A percentile compares a stretch with the other conserved stretches of the same genome.
phyloP scores from a whole-genome alignment of 495 filamentous ascomycete species.

The Aspergillus indologenus region DNA sequence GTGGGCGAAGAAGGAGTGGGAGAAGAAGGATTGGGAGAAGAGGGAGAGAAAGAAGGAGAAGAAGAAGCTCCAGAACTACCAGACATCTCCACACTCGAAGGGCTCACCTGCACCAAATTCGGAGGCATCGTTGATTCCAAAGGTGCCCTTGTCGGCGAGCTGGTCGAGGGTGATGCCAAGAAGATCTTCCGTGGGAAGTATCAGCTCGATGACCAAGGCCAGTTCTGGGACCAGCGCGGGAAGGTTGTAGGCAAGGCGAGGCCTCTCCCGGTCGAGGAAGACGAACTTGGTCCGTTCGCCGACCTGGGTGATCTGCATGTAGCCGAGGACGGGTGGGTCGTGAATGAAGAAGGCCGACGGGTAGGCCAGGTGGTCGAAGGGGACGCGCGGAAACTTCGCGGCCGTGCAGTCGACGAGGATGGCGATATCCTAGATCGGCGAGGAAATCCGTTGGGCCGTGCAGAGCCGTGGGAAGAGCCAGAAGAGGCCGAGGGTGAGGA shows the following conservation, averaged over 20 bases:
- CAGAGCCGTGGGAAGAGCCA: slow-evolving; percentile 63
- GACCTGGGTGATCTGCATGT: slow-evolving; percentile 52
- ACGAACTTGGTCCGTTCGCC: slow-evolving; percentile 50
- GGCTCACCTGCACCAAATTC: slow-evolving; percentile 50
- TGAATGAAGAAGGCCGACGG: slow-evolving; percentile 58
- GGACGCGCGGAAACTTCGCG: slow-evolving; percentile 68
- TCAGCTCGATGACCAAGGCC: slow-evolving; percentile 50
- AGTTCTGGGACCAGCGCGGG: slow-evolving; percentile 50
- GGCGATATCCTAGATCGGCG: slow-evolving; percentile 79
- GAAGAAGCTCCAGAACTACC: slow-evolving; percentile 24
- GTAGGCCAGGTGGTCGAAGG: slow-evolving; percentile 76
- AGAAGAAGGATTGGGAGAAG: slow-evolving; percentile 14
- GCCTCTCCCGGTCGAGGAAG: slow-evolving; percentile 48
- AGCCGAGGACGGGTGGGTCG: slow-evolving; percentile 46
- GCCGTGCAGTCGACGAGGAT: slow-evolving; percentile 76
- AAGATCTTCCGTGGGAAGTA: slow-evolving; percentile 45
- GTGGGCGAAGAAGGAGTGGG: not conserved
- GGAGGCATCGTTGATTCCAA: slow-evolving; percentile 48
- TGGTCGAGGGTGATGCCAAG: slow-evolving; percentile 49
- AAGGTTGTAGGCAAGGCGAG: slow-evolving; percentile 50
- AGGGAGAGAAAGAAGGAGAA: slow-evolving; percentile 27
- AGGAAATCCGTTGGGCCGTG: slow-evolving; percentile 75
- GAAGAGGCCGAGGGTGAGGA: too few relatives aligned
- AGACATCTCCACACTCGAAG: slow-evolving; percentile 50
- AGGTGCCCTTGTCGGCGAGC: slow-evolving; percentile 47